Percentiles rank a stretch among this genome's conserved stretches.
phyloP scores from a whole-genome alignment of 2,329 filamentous ascomycete species.

The Fusarium sp. region DNA sequence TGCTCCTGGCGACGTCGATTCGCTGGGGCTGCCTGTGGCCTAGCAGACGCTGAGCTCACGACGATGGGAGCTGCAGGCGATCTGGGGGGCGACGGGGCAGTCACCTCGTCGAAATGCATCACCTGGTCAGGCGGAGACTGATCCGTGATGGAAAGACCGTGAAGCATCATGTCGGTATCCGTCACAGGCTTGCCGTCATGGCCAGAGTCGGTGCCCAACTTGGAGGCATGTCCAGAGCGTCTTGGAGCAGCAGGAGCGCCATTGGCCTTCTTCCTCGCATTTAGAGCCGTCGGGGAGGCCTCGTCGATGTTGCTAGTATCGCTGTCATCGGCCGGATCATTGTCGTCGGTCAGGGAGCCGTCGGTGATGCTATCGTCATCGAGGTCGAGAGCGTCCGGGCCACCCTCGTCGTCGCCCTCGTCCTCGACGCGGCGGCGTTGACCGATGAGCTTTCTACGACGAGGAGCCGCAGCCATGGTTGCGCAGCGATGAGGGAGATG shows the following conservation, averaged over 20 bases:
- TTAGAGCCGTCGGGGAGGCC: constrained; percentile 62
- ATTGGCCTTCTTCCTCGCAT: constrained; percentile 56
- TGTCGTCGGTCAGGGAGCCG: constrained; percentile 73
- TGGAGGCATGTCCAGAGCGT: constrained; percentile 46
- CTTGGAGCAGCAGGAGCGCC: constrained; percentile 56
- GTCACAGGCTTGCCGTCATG: constrained; percentile 51
- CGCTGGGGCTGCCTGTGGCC: constrained; percentile 67
- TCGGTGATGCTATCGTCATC: constrained; percentile 77
- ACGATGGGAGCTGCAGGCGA: constrained; percentile 62
- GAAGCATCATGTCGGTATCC: constrained; percentile 71
- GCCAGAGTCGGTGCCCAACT: constrained; percentile 52
- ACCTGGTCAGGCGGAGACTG: constrained; percentile 56
- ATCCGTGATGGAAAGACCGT: constrained; percentile 62
- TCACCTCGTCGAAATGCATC: constrained; percentile 60
- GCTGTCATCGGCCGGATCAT: constrained; percentile 70
- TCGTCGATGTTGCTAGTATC: constrained; percentile 74
- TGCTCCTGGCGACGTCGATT: constrained; percentile 86
- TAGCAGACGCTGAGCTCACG: constrained; percentile 65
- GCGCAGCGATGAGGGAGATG: constrained; percentile 43
- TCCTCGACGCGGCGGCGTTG: constrained; percentile 77
- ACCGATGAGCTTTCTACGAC: constrained; percentile 74
- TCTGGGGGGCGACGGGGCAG: constrained; percentile 53
- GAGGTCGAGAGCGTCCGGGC: constrained; percentile 65
- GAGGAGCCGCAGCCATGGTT: constrained; percentile 56
- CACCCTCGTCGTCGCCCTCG: constrained; percentile 76